Evolutionary conservation across 2,329 filamentous ascomycete genomes (phyloP).

Genomic region (Colletotrichum theobromicola): DNA sequence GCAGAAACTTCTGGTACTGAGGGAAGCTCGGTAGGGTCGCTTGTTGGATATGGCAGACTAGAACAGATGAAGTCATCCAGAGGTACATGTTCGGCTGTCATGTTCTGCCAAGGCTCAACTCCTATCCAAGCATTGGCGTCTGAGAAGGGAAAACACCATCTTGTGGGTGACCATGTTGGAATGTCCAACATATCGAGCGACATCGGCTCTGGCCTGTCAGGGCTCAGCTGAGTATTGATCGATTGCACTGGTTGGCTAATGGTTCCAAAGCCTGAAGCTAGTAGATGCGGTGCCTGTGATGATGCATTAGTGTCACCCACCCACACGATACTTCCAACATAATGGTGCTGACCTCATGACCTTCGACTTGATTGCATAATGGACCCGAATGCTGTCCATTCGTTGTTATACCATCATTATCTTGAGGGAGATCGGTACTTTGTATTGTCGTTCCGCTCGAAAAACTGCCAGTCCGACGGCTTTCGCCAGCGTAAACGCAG

Average conservation of each 20-base stretch:
- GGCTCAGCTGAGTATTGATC: neutral
- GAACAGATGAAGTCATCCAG: neutral
- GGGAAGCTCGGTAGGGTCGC: neutral
- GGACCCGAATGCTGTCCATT: neutral
- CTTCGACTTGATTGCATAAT: neutral
- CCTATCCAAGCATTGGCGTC: neutral
- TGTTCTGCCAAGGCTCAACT: neutral
- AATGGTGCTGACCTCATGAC: neutral
- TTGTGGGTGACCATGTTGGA: neutral
- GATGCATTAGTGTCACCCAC: neutral
- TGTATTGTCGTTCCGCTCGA: neutral
- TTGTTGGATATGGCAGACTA: neutral
- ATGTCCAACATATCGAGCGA: neutral
- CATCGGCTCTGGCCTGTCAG: neutral
- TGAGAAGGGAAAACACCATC: neutral
- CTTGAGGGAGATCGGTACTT: neutral
- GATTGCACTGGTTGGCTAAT: neutral
- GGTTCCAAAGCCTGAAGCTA: neutral
- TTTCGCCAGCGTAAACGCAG: neutral
- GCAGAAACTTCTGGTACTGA: neutral
- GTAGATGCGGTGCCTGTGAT: neutral
- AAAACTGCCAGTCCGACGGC: neutral
- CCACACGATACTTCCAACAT: accelerated
- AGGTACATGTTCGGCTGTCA: neutral
- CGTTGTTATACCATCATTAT: neutral